Evolutionary conservation across 352 stramenopile species (phyloP).

Genomic region (Phytopythium ostracodes): DNA sequence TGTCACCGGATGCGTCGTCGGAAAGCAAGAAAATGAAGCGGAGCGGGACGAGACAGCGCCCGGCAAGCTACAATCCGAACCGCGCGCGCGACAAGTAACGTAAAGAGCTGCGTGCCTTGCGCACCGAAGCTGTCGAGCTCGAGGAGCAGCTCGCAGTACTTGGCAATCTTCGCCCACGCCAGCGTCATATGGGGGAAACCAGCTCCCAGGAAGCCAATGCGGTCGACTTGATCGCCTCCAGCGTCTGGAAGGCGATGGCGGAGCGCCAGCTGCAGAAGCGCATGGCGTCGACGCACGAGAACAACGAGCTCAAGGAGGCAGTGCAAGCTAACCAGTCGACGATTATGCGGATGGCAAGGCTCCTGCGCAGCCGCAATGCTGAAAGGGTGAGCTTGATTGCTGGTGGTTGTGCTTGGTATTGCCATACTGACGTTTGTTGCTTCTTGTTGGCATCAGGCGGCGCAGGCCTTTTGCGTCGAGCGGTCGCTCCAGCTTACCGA

Average conservation of each 20-base stretch:
- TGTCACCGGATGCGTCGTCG: too few relatives aligned
- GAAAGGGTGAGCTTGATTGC: neutral
- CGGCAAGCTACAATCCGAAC: slow-evolving; percentile 6
- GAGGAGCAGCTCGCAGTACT: slow-evolving; percentile 1
- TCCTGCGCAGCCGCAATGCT: slow-evolving; percentile 2
- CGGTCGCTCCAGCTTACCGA: neutral
- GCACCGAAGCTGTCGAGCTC: slow-evolving; percentile 7
- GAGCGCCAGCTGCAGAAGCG: slow-evolving; percentile 13
- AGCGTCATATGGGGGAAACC: neutral
- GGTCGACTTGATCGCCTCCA: neutral
- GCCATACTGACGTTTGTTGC: neutral
- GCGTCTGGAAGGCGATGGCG: slow-evolving; percentile 13
- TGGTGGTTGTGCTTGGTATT: too few relatives aligned
- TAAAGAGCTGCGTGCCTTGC: slow-evolving; percentile 11
- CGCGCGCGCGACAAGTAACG: slow-evolving; percentile 22
- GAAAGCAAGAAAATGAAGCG: neutral
- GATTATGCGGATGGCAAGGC: slow-evolving; percentile 11
- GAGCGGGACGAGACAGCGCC: neutral
- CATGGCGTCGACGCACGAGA: slow-evolving; percentile 7
- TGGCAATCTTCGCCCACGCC: neutral
- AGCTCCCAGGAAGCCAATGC: too few relatives aligned
- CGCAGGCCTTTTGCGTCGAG: neutral
- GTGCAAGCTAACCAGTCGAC: neutral
- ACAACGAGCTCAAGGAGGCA: slow-evolving; percentile 9
- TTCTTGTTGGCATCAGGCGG: neutral